Conservation (phyloP, 2,329 filamentous ascomycete genomes). For the Diaporthe citri region DNA sequence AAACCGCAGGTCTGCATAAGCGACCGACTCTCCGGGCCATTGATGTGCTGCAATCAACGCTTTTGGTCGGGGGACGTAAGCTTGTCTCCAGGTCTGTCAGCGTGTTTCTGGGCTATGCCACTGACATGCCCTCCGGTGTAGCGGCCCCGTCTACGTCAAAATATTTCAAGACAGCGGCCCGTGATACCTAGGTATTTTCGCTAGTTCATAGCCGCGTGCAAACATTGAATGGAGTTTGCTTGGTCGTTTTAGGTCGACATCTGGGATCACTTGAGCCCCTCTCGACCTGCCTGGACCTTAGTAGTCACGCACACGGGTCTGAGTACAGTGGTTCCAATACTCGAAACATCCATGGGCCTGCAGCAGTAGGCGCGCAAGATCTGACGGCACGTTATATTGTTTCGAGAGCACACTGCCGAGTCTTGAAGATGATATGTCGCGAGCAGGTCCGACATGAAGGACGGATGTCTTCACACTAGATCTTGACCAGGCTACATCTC, state of each 20-base stretch:
- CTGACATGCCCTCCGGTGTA: neutral
- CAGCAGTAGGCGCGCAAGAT: neutral
- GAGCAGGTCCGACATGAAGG: neutral
- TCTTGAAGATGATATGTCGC: neutral
- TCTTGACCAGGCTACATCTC: slow-evolving; percentile 8
- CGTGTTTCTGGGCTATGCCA: neutral
- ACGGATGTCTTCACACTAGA: neutral
- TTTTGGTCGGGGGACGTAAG: neutral
- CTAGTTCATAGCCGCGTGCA: neutral
- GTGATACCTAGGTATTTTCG: neutral
- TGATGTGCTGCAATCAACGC: neutral
- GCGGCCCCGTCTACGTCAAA: neutral
- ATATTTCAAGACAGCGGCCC: neutral
- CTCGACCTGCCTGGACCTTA: neutral
- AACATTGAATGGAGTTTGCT: neutral
- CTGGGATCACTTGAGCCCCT: neutral
- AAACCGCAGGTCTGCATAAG: neutral
- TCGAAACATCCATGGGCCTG: slow-evolving; percentile 6
- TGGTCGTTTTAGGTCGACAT: neutral
- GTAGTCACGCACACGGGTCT: neutral
- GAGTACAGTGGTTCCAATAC: neutral
- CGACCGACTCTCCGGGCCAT: neutral
- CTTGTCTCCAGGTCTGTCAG: neutral
- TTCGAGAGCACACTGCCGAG: slow-evolving; percentile 4
- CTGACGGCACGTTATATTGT: neutral